These are phyloP conservation scores for Phaeomoniella chlamydospora DNA, from an alignment of 2,329 filamentous ascomycete species.

Conservation along the genomic window DNA sequence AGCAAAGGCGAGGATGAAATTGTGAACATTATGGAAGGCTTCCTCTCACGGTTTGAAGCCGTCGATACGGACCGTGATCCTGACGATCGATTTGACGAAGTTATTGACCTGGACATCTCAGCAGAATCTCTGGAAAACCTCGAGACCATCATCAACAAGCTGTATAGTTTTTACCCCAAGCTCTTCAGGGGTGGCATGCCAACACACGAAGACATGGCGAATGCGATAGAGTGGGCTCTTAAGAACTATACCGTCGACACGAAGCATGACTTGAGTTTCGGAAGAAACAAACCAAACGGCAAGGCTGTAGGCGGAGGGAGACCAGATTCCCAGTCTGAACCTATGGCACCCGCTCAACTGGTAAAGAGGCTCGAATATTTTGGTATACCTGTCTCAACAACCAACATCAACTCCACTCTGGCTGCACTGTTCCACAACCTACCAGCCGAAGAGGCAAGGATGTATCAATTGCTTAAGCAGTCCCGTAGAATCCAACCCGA, in stretches of 20 bases:
- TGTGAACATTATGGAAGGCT: conserved; percentile 86
- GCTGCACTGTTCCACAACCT: conserved; percentile 52
- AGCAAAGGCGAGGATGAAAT: conserved; percentile 60
- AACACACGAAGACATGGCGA: conserved; percentile 57
- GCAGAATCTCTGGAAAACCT: conserved; percentile 72
- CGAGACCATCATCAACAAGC: conserved; percentile 56
- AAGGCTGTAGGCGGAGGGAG: conserved; percentile 13
- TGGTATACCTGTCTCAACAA: conserved; percentile 38
- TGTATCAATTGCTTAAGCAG: conserved; percentile 64
- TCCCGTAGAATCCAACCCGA: conserved; percentile 62
- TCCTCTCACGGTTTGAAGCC: conserved; percentile 72
- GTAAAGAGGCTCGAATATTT: conserved; percentile 53
- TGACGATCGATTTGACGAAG: conserved; percentile 66
- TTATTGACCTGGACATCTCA: conserved; percentile 72
- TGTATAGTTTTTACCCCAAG: conserved; percentile 66
- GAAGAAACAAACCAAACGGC: conserved; percentile 32
- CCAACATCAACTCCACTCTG: conserved; percentile 43
- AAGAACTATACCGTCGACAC: conserved; percentile 63
- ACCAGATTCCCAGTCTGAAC: conserved; percentile 11
- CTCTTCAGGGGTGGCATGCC: conserved; percentile 57
- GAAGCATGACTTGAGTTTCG: conserved; percentile 58
- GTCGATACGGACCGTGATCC: conserved; percentile 52
- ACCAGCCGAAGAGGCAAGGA: conserved; percentile 39
- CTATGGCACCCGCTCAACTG: conserved; percentile 13
- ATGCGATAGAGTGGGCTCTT: conserved; percentile 61